These are phyloP conservation scores for Penicillium roqueforti DNA, from an alignment of 495 filamentous ascomycete genomes.

Conservation along the genomic window DNA sequence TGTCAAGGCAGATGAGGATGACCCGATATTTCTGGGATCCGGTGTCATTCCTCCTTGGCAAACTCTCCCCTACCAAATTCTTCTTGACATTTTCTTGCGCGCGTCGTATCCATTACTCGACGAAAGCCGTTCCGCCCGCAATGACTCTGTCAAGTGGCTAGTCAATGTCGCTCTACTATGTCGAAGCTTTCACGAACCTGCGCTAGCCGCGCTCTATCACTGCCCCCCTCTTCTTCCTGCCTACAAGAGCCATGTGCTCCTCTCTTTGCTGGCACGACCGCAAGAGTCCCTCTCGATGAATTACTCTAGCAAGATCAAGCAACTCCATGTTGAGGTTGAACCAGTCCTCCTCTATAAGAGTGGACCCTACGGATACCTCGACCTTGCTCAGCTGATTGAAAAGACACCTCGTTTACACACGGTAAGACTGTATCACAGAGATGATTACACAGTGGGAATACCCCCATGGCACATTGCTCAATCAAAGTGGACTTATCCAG, in stretches of 20 bases:
- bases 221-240: slow-evolving; percentile 59
- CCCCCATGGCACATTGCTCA: slow-evolving; percentile 23
- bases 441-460: slow-evolving; percentile 32
- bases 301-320: slow-evolving; percentile 65
- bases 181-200: slow-evolving; percentile 65
- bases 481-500: slow-evolving; percentile 61
- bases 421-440: slow-evolving; percentile 38
- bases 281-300: slow-evolving; percentile 40
- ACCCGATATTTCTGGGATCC: slow-evolving; percentile 25
- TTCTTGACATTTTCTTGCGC: slow-evolving; percentile 63
- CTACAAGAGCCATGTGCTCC: slow-evolving; percentile 45
- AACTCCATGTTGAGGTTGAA: slow-evolving; percentile 62
- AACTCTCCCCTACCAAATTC: slow-evolving; percentile 66
- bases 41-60: slow-evolving; percentile 62
- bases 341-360: slow-evolving; percentile 40
- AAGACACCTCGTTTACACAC: slow-evolving; percentile 40
- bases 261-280: slow-evolving; percentile 44
- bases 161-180: slow-evolving; percentile 57
- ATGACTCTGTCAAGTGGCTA: slow-evolving; percentile 56
- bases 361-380: slow-evolving; percentile 46
- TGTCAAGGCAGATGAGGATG: slow-evolving; percentile 20
- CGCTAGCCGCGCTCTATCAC: slow-evolving; percentile 68
- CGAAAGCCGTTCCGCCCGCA: slow-evolving; percentile 30
- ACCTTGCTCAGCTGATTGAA: slow-evolving; percentile 39
- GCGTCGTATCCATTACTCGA: slow-evolving; percentile 60